Conservation (phyloP, 768 basidiomycete genomes). For the Rickenella mellea region DNA sequence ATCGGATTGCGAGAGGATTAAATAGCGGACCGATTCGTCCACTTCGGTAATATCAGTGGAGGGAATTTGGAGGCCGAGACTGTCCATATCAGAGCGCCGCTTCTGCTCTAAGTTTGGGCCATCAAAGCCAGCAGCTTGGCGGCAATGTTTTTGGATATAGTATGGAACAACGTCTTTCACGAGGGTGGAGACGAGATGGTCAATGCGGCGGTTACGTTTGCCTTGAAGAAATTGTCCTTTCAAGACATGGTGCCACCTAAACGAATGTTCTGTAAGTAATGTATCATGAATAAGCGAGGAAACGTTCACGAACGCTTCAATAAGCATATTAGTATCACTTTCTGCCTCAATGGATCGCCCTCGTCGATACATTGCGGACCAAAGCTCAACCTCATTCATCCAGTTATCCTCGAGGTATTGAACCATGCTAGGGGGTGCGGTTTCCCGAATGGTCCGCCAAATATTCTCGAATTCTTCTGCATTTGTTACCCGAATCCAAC, state of each 20-base stretch:
- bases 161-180: slow-evolving; percentile 8
- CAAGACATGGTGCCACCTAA: slow-evolving; percentile 18
- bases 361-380: slow-evolving; percentile 15
- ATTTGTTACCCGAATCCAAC: slow-evolving; percentile 13
- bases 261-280: no score
- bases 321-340: slow-evolving; percentile 20
- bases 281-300: not conserved
- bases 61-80: no score
- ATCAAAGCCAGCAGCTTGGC: slow-evolving; percentile 15
- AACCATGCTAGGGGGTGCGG: slow-evolving; percentile 5
- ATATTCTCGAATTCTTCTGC: slow-evolving; percentile 8
- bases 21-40: no score
- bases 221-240: slow-evolving; percentile 19
- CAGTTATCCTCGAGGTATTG: slow-evolving; percentile 14
- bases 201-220: slow-evolving; percentile 13
- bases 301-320: slow-evolving; percentile 13
- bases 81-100: slow-evolving; percentile 3
- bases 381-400: slow-evolving; percentile 9
- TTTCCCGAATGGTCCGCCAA: slow-evolving; percentile 8
- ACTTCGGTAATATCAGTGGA: no score
- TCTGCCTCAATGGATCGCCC: slow-evolving; percentile 8
- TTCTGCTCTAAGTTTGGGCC: slow-evolving; percentile 12
- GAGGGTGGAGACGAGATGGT: slow-evolving; percentile 15
- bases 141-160: slow-evolving; percentile 9
- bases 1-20: no score